Evolutionary conservation across 352 stramenopile genomes (phyloP).

Genomic region (Pythium myriotylum): DNA sequence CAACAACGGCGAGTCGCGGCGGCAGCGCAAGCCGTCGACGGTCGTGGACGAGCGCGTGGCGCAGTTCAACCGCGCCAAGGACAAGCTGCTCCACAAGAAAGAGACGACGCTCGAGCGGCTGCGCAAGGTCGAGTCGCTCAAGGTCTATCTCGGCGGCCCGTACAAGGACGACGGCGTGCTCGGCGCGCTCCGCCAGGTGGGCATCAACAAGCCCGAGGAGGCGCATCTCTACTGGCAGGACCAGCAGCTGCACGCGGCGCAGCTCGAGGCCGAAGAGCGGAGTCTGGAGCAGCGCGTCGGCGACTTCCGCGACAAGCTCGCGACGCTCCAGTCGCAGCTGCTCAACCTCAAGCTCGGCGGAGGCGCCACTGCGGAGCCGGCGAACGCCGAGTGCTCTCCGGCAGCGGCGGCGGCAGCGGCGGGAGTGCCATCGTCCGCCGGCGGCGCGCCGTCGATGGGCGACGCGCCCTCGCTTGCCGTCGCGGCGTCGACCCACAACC

Average conservation of each 20-base stretch:
- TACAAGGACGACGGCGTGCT: constrained; percentile 79
- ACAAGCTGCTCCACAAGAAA: constrained; percentile 79
- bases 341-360: constrained; percentile 77
- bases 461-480: not conserved
- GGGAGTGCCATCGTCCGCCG: not conserved
- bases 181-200: constrained; percentile 69
- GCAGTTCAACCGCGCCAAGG: constrained; percentile 65
- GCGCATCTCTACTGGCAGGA: constrained; percentile 79
- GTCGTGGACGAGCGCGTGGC: constrained; percentile 28
- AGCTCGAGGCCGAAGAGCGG: constrained; percentile 69
- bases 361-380: constrained; percentile 2
- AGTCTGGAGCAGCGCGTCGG: constrained; percentile 58
- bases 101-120: constrained; percentile 59
- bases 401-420: constrained; percentile 4
- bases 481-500: constrained; percentile 34
- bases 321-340: constrained; percentile 57
- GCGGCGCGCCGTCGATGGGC: not conserved
- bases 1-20: not conserved
- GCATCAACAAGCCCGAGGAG: constrained; percentile 79
- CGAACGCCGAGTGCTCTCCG: constrained; percentile 3
- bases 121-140: constrained; percentile 60
- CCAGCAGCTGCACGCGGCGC: constrained; percentile 68
- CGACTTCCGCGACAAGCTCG: constrained; percentile 63
- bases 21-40: not conserved
- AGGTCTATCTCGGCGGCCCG: constrained; percentile 68